Base-by-base conservation (phyloP, 768 basidiomycete genomes). In the Kwoniella heveanensis region DNA sequence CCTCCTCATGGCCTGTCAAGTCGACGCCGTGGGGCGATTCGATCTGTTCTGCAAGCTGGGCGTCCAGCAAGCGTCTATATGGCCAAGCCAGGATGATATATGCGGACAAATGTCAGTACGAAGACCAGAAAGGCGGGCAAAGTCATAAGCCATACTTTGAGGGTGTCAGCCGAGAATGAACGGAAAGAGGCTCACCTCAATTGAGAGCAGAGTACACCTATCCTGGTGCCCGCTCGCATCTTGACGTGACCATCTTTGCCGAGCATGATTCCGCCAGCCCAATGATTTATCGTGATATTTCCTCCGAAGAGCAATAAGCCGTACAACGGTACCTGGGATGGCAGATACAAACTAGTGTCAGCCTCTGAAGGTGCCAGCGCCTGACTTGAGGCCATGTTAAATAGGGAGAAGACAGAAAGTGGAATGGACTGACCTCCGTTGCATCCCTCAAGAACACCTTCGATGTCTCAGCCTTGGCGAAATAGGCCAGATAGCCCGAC, bases 361-460 rank as follows among this genome's bases (percentile, higher is more conserved):
- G 32, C 13, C 32, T 32, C 32, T 32, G n/a, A n/a, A n/a, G n/a
- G n/a, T n/a, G n/a, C n/a, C n/a, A n/a, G n/a, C n/a, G n/a, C n/a
- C n/a, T n/a, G n/a, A n/a, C n/a, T n/a, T n/a, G n/a, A n/a, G n/a
- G n/a, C n/a, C n/a, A n/a, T n/a, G n/a, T n/a, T n/a, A n/a, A n/a
- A n/a, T n/a, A n/a, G n/a, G n/a, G n/a, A n/a, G n/a, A n/a, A n/a
- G n/a, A n/a, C n/a, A n/a, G n/a, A n/a, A n/a, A n/a, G n/a, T n/a
- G n/a, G n/a, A n/a, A n/a, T n/a, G n/a, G n/a, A 58, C 83, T 54
- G 61, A 91, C 91, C 84, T 94, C 89, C 1, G 90, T 93, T 5
- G 87, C 91, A 77, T 93, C 92, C 48, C 91, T 84, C 66, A 97
- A 73, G 79, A 89, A 96, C 0, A 91, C 83, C 78, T 96, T 94